Base-by-base conservation (phyloP, 345 rosid species). In the Lepidium didymum region DNA sequence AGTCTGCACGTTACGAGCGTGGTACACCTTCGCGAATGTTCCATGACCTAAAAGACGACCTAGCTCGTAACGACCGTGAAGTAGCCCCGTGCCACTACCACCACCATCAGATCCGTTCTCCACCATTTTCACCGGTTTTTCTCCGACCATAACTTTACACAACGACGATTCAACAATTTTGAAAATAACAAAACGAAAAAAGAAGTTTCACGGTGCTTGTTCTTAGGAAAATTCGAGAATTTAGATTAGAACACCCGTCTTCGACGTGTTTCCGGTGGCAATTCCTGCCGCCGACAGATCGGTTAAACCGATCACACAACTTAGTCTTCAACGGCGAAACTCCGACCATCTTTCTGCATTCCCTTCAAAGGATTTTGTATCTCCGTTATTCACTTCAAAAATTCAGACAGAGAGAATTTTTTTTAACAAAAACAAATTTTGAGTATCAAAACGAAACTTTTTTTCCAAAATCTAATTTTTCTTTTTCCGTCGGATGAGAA, bases 201-300 rank as follows among this genome's bases (percentile, higher is more conserved):
- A 52, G 60, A 34, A 10, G 1, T 0, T 44, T 16, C 12, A 68
- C 42, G 63, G 38, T 40, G 43, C 7, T 44, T 2, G 59, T 33
- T 34, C 0, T 69, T 14, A 21, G 12, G 38, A 15, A 46, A 29
- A 64, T 46, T 69, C 50, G 49, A 46, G 41, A 11, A 34, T 25
- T 37, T 4, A 0, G 49, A 62, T 3, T 8, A 49, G 78, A 81
- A 90, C 96, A 90, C 89, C 97, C 96, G 92, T 90, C 96, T 59
- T 88, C 98, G 46, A 93, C 94, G 88, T 90, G 92, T 76, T 93
- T 88, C 64, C 96, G 87, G 86, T 93, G 96, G 78, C 96, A 84
- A 55, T 81, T 92, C 50, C 98, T 62, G 87, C 89, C 92, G 88
- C 89, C 93, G 64, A 80, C 68, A 34, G 83, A 74, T 73, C 84